Evolutionary conservation across 345 rosid species (phyloP), one percentile per base, ranked within the genome.

Genomic region (Mallotus nudiflorus): DNA sequence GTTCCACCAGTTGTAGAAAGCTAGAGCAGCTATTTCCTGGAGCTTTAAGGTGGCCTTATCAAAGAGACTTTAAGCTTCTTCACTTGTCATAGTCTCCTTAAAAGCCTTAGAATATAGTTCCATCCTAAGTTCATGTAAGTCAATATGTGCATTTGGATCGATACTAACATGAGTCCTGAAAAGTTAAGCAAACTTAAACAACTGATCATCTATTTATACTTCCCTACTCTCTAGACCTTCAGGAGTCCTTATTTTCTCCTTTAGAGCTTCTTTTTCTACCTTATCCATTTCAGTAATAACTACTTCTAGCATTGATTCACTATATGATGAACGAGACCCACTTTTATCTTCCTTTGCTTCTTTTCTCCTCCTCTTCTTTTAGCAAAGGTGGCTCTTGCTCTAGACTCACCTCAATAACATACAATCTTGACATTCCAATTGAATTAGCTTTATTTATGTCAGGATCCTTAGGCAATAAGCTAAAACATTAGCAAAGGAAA

Each of bases 1-100:
- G 67, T 95, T 95, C 39, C 99, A 97, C 99, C 99, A 95, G 64
- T 95, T 95, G 80, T 91, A 95, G 85, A 86, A 90, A 56, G 99
- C 97, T 64, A 94, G 75, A 13, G 99, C 97, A 71, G 97, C 96
- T 46, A 95, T 97, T 83, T 95, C 99, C 78, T 95, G 97, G 80
- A 95, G 91, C 75, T 95, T 95, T 12, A 88, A 75, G 57, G 99
- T 87, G 78, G 99, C 97, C 83, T 87, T 90, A 40, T 87, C 96
- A n/a, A 95, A 93, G 10, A 93, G 89, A 37, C 59, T 78, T 72
- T 91, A 97, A 73, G 98, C 98, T 76, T 87, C 87, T 70, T 91
- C 97, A 15, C 97, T 87, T 6, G 99, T 91, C 20, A 95, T 93
- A 3, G 97, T 84, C 82, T 95, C 99, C 82, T 95, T 97, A 6